Percentiles rank a stretch among this genome's conserved stretches.
Evolutionary conservation across 2,329 filamentous ascomycete species (phyloP).

Genomic region (Colletotrichum sp.): DNA sequence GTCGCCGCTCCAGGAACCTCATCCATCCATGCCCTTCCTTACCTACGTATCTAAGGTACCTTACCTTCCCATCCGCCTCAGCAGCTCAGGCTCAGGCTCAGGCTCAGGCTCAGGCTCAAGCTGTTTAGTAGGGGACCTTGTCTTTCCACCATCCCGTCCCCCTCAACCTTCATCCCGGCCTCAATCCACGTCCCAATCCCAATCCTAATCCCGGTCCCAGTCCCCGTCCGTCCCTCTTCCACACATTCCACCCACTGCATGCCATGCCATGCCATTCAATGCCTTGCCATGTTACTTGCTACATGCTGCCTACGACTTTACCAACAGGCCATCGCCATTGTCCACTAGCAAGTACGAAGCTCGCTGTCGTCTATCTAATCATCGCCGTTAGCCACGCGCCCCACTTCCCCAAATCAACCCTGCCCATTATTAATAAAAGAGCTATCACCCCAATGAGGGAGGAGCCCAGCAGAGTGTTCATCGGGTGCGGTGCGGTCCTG

Average conservation of each 20-base stretch:
- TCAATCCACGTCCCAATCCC: background rate
- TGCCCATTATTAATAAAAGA: constrained; percentile 20
- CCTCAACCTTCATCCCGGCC: background rate
- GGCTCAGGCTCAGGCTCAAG: background rate
- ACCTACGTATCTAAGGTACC: background rate
- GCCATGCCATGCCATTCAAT: background rate
- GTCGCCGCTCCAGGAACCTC: constrained; percentile 1
- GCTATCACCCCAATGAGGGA: constrained; percentile 19
- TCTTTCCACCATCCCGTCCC: background rate
- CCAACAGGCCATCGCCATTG: background rate
- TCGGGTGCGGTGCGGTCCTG: constrained; percentile 8
- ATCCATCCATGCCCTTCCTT: background rate
- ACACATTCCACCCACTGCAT: background rate
- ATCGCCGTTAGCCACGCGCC: constrained; percentile 5
- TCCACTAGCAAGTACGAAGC: background rate
- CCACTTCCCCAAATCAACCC: constrained; percentile 24
- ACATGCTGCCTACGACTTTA: background rate
- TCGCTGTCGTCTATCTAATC: constrained; percentile 2
- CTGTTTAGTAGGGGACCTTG: background rate
- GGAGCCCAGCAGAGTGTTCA: background rate
- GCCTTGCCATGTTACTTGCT: background rate
- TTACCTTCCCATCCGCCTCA: background rate
- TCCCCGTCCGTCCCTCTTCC: background rate
- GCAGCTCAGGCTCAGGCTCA: background rate
- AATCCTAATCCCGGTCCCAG: background rate